A percentile compares a stretch with the other conserved stretches of the same genome.
Evolutionary conservation across 2,329 filamentous ascomycete species (phyloP).

Genomic region (Capronia coronata): DNA sequence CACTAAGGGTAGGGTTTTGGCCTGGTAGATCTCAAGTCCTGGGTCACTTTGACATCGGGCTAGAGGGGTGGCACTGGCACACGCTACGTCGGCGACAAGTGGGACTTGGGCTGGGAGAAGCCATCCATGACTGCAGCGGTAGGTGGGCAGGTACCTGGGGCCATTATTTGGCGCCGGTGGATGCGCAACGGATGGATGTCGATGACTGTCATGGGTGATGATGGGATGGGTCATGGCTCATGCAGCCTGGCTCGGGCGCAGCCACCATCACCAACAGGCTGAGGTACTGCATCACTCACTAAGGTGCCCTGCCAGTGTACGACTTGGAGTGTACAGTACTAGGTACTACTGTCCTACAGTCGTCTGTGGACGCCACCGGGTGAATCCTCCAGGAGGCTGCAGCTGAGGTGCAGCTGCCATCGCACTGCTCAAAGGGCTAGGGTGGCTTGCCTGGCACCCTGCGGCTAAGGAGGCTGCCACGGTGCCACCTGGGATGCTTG

Average conservation of each 20-base stretch:
- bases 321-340: too few relatives aligned
- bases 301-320: too few relatives aligned
- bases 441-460: neutral
- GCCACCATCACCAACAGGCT: neutral
- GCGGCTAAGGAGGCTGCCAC: neutral
- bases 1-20: conserved; percentile 8
- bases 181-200: neutral
- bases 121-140: neutral
- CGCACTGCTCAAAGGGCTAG: too few relatives aligned
- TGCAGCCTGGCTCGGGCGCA: neutral
- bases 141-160: neutral
- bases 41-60: conserved; percentile 3
- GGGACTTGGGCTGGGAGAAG: conserved; percentile 4
- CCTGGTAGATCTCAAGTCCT: conserved; percentile 5
- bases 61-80: conserved; percentile 4
- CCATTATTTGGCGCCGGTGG: neutral
- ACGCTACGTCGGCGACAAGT: neutral
- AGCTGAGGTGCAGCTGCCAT: too few relatives aligned
- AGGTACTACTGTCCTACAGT: too few relatives aligned
- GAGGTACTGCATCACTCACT: neutral
- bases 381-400: too few relatives aligned
- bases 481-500: neutral
- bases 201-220: neutral
- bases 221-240: neutral
- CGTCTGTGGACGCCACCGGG: neutral